Conservation (phyloP, 2,329 filamentous ascomycete genomes). For the Verticillium zaregamsianum region DNA sequence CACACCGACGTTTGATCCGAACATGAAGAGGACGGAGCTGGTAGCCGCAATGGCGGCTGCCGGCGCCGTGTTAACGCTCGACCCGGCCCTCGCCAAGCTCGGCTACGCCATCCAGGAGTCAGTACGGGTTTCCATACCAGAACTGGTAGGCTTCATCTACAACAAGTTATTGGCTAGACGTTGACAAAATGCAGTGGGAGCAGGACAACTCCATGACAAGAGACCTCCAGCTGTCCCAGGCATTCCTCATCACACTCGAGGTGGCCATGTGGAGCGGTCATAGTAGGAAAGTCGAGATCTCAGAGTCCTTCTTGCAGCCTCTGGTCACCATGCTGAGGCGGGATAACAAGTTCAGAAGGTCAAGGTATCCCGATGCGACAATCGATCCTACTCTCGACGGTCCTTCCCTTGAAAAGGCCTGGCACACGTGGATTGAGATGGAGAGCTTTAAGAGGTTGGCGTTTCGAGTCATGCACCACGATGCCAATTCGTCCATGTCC, state of each 20-base stretch:
- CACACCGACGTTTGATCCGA: constrained; percentile 28
- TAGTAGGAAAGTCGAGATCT: constrained; percentile 33
- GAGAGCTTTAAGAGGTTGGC: constrained; percentile 27
- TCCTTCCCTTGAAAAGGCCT: constrained; percentile 13
- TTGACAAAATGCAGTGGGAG: constrained; percentile 21
- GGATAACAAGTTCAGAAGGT: constrained; percentile 23
- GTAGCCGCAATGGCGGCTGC: constrained; percentile 30
- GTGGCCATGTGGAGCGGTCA: constrained; percentile 31
- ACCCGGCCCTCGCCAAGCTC: constrained; percentile 31
- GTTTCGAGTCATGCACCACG: constrained; percentile 22
- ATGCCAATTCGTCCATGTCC: constrained; percentile 22
- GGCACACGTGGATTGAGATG: constrained; percentile 21
- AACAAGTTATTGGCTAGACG: neutral
- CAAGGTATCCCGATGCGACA: constrained; percentile 13
- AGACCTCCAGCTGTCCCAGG: constrained; percentile 26
- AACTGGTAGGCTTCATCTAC: constrained; percentile 8
- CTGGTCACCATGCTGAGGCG: constrained; percentile 31
- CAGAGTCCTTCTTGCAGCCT: constrained; percentile 30
- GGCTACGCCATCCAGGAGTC: constrained; percentile 36
- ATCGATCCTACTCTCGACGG: constrained; percentile 1
- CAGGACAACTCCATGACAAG: constrained; percentile 24
- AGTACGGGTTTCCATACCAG: constrained; percentile 23
- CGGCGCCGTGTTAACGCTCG: constrained; percentile 30
- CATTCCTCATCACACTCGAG: constrained; percentile 28
- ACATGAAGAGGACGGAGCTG: constrained; percentile 28